Evolutionary conservation across 1,284 basidiomycete genomes (phyloP), one percentile per base, ranked within the genome.

Genomic region (Rhodotorula sp.): DNA sequence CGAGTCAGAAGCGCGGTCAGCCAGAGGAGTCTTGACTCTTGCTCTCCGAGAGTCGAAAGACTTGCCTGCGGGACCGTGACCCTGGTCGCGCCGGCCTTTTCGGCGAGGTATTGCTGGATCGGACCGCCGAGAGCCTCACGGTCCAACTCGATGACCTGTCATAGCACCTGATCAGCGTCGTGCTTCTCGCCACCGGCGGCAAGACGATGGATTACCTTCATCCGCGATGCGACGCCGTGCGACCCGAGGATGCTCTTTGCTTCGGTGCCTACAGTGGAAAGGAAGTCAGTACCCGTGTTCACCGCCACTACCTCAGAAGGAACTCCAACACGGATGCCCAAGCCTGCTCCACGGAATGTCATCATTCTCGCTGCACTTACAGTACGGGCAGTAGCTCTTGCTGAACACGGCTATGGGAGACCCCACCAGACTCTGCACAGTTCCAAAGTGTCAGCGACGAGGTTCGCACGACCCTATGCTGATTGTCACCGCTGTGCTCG

Each of bases 21-120:
- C 42, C 3, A 26, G n/a, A 15, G 10, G 8, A 5, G 20, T 48
- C 3, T 24, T 12, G 8, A 15, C 20, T 22, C n/a, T 7, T 20
- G 17, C 10, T 12, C 29, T 26, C 46, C 22, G 17, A 60, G 26
- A 6, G 26, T 6, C 17, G 30, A 48, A 20, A 20, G 33, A n/a
- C 67, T 7, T n/a, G 65, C 73, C 62, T 74, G 74, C n/a, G 74
- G 74, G 6, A 75, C 74, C 0, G 74, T 75, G 4, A 75, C 72
- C 57, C 37, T 67, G 3, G 60, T 33, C 0, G 54, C 67, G 8
- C 69, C 62, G 20, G 30, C 54, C 3, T 68, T 60, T 37, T 67
- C 62, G 5, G 74, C 74, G 7, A 75, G 66, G 42, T 71, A 68
- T 14, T 54, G 46, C 65, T 75, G 74, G 14, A 75, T 70, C 4